Evolutionary conservation across 2,329 filamentous ascomycete species (phyloP).

Genomic region (Acephala macrosclerotiorum): DNA sequence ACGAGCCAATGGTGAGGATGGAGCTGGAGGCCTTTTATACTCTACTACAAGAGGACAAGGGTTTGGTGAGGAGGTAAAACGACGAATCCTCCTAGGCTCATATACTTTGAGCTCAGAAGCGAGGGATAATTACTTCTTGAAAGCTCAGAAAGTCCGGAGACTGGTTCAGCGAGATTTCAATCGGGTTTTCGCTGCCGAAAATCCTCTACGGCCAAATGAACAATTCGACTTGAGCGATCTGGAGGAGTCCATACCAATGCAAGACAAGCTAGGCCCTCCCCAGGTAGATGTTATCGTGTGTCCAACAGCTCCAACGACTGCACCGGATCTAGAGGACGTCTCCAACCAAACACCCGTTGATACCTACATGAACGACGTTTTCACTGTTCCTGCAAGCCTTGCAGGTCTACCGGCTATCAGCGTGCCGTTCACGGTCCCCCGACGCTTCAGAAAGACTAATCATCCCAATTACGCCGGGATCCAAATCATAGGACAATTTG

Average conservation of each 20-base stretch:
- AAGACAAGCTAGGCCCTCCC: constrained; percentile 63
- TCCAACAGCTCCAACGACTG: constrained; percentile 82
- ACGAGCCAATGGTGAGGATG: constrained; percentile 52
- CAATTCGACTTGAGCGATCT: constrained; percentile 68
- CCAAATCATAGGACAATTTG: constrained; percentile 83
- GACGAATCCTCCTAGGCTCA: constrained; percentile 86
- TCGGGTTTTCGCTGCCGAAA: constrained; percentile 71
- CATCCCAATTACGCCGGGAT: constrained; percentile 62
- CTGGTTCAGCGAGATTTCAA: constrained; percentile 90
- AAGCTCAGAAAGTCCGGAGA: constrained; percentile 87
- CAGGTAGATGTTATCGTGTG: constrained; percentile 87
- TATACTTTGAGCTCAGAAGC: constrained; percentile 90
- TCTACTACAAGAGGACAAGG: constrained; percentile 75
- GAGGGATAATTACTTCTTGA: constrained; percentile 95
- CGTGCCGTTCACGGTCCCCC: constrained; percentile 63
- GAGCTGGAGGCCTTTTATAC: constrained; percentile 72
- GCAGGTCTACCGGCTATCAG: constrained; percentile 90
- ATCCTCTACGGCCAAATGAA: constrained; percentile 67
- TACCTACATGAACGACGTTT: constrained; percentile 90
- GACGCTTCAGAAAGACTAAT: constrained; percentile 43
- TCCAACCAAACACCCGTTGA: constrained; percentile 65
- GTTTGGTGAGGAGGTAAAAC: constrained; percentile 85
- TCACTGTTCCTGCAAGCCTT: constrained; percentile 93
- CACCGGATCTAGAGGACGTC: constrained; percentile 70
- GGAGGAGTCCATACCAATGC: constrained; percentile 56